phyloP scores from a whole-genome alignment of 208 protist species.

The Crithidia mellificae region DNA sequence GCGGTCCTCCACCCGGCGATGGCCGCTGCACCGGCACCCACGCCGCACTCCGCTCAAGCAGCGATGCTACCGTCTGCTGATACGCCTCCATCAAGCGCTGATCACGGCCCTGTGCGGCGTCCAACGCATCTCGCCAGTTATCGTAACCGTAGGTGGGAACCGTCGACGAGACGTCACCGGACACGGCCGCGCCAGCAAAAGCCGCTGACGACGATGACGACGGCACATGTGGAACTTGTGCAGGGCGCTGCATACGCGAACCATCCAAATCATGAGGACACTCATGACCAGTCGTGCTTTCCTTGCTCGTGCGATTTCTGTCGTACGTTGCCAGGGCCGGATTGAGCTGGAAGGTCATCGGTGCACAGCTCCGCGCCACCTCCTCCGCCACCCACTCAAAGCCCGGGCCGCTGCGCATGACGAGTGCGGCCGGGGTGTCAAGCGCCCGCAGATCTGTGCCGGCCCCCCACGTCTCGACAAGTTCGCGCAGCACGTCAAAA shows the following conservation, averaged over 20 bases:
- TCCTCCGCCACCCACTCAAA: constrained; percentile 50
- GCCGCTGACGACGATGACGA: too few species aligned
- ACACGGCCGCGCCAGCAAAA: neutral
- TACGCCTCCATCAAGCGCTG: constrained; percentile 19
- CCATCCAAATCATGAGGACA: neutral
- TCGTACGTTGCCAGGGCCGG: constrained; percentile 25
- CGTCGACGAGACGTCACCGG: constrained; percentile 5
- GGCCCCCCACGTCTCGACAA: constrained; percentile 32
- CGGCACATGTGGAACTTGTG: too few species aligned
- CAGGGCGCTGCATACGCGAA: neutral
- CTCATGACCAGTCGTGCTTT: neutral
- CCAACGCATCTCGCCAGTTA: constrained; percentile 23
- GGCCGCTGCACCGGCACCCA: constrained; percentile 22
- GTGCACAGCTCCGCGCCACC: constrained; percentile 38
- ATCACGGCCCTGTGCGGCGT: constrained; percentile 26
- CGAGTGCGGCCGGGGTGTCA: constrained; percentile 47
- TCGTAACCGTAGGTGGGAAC: constrained; percentile 19
- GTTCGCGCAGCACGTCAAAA: constrained; percentile 39
- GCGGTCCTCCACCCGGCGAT: neutral
- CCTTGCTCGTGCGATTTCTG: too few species aligned
- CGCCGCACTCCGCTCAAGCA: constrained; percentile 11
- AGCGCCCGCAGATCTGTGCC: constrained; percentile 39
- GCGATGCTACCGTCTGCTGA: constrained; percentile 7
- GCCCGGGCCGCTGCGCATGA: constrained; percentile 53
- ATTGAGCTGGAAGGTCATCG: constrained; percentile 43